Percentiles rank a stretch among this genome's conserved stretches.
Evolutionary conservation across 768 basidiomycete genomes (phyloP).

Genomic region (Boletus patriciae): DNA sequence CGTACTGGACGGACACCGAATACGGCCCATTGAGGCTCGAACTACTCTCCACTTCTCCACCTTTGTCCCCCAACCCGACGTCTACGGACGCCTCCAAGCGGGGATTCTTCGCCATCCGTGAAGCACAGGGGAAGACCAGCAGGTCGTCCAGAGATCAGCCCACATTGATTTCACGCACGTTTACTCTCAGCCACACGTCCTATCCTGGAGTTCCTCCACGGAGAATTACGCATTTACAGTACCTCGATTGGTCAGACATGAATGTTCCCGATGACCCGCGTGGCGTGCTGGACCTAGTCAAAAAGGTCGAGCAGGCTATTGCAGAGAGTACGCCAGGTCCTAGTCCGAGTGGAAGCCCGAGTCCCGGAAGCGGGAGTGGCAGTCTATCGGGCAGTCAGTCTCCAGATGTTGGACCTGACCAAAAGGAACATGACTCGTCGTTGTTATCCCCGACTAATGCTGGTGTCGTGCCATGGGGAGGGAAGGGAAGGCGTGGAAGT

Average conservation of each 20-base stretch:
- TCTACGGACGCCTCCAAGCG: constrained; percentile 17
- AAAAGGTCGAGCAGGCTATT: constrained; percentile 52
- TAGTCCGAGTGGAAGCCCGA: constrained; percentile 27
- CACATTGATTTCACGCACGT: constrained; percentile 55
- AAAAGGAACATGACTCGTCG: neutral
- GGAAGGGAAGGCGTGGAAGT: constrained; percentile 13
- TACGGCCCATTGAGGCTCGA: constrained; percentile 75
- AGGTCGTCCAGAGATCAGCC: constrained; percentile 17
- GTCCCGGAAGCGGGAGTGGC: constrained; percentile 21
- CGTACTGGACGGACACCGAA: constrained; percentile 74
- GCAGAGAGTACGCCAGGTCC: constrained; percentile 32
- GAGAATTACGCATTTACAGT: constrained; percentile 85
- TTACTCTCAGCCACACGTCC: constrained; percentile 63
- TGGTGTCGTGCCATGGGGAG: neutral
- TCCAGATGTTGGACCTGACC: constrained; percentile 12
- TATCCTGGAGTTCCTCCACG: constrained; percentile 62
- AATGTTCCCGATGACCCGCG: constrained; percentile 87
- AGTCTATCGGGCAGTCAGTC: constrained; percentile 20
- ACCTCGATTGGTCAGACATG: constrained; percentile 95
- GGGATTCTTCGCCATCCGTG: constrained; percentile 41
- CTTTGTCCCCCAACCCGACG: constrained; percentile 37
- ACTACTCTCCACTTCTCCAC: constrained; percentile 47
- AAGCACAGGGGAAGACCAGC: constrained; percentile 12
- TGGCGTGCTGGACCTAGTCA: constrained; percentile 71
- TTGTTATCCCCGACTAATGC: constrained; percentile 22